These are phyloP conservation scores for Berberis vulgaris DNA, from an alignment of 164 flowering plant genomes.

Conservation along the genomic window DNA sequence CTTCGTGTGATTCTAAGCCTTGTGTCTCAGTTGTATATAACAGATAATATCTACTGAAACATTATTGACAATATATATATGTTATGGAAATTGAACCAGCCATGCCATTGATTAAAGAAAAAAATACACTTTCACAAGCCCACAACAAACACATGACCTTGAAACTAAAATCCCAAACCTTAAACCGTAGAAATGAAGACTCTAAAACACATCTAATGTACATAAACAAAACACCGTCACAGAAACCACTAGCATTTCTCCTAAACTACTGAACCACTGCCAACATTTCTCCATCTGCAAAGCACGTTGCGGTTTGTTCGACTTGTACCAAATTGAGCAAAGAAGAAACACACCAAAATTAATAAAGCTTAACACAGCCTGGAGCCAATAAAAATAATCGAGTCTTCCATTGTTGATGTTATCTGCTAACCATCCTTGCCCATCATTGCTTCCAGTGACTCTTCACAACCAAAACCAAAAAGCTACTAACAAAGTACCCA, in stretches of 20 bases:
- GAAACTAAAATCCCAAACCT: not conserved
- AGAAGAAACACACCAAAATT: conserved; percentile 48
- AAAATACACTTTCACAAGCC: not conserved
- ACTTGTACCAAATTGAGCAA: conserved; percentile 58
- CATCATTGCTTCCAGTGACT: conserved; percentile 32
- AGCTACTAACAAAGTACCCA: conserved; percentile 86
- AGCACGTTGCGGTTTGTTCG: conserved; percentile 11
- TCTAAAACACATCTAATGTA: not conserved
- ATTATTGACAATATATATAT: too few relatives aligned
- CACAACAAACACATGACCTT: not conserved
- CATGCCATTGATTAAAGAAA: too few relatives aligned
- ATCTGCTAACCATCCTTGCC: conserved; percentile 68
- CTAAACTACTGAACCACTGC: conserved; percentile 2
- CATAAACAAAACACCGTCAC: not conserved
- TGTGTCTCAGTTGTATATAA: too few relatives aligned
- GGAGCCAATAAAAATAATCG: conserved; percentile 63
- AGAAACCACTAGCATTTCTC: conserved; percentile 5
- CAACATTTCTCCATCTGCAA: conserved; percentile 24
- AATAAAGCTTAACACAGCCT: conserved; percentile 46
- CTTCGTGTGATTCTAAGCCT: too few relatives aligned
- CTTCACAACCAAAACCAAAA: conserved; percentile 66
- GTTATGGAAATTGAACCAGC: too few relatives aligned
- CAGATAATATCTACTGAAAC: too few relatives aligned
- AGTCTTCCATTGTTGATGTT: conserved; percentile 70
- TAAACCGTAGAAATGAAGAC: not conserved